Conservation (phyloP, 2,329 filamentous ascomycete genomes). For the Claviceps paspali region DNA sequence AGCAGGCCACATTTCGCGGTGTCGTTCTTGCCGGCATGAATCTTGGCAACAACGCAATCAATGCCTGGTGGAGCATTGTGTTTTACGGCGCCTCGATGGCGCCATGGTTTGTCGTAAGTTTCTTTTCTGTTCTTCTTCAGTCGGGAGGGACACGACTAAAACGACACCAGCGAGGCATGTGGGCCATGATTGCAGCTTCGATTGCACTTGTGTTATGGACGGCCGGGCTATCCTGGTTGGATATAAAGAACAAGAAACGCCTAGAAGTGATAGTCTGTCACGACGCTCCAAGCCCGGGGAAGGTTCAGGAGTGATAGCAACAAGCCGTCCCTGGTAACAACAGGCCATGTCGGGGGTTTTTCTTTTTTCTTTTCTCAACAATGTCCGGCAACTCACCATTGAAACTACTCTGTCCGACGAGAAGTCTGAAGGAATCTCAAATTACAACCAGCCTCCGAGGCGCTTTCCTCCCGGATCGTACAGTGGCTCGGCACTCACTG, state of each 20-base stretch:
- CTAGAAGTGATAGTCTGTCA: background rate
- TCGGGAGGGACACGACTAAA: background rate
- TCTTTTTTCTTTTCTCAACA: too few species aligned
- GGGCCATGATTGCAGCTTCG: conserved; percentile 52
- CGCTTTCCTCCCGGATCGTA: conserved; percentile 8
- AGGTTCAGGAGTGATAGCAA: background rate
- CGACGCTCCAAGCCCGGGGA: background rate
- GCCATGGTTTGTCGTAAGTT: conserved; percentile 46
- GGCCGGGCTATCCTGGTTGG: conserved; percentile 31
- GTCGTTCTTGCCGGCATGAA: conserved; percentile 63
- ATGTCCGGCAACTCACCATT: too few species aligned
- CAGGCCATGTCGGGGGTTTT: too few species aligned
- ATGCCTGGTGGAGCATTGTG: conserved; percentile 59
- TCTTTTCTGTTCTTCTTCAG: background rate
- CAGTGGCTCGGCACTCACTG: conserved; percentile 32
- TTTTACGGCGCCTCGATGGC: conserved; percentile 55
- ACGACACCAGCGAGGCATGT: conserved; percentile 45
- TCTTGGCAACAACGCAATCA: conserved; percentile 49
- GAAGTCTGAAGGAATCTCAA: too few species aligned
- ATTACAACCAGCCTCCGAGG: background rate
- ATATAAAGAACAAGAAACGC: conserved; percentile 6
- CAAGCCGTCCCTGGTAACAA: too few species aligned
- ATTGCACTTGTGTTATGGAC: conserved; percentile 47
- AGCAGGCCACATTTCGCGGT: conserved; percentile 46
- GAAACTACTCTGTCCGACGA: too few species aligned